Evolutionary conservation across 257 asterid genomes (phyloP), one percentile per base, ranked within the genome.

Genomic region (Plectranthus barbatus): DNA sequence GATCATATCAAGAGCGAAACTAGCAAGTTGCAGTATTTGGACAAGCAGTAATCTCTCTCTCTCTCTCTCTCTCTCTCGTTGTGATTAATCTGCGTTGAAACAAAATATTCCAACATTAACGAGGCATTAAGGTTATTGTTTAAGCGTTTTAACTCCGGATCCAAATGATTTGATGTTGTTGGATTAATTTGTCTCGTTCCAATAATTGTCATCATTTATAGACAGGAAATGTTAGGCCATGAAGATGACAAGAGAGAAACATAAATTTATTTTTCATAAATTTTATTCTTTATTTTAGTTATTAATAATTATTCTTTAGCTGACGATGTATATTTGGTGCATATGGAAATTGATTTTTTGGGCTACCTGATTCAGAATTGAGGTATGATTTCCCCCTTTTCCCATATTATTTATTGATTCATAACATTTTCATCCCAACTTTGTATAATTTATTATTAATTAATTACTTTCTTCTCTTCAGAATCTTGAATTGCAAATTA

Each of bases 401-500:
- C n/a, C n/a, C n/a, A n/a, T 5, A 0, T 13, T 51, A 23, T 37
- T 1, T 21, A 2, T 5, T 5, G n/a, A 5, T 41, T 6, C n/a
- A n/a, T n/a, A n/a, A n/a, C n/a, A n/a, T n/a, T n/a, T n/a, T n/a
- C n/a, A n/a, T n/a, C n/a, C n/a, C n/a, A n/a, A n/a, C n/a, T n/a
- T n/a, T n/a, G n/a, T n/a, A n/a, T n/a, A n/a, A n/a, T n/a, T n/a
- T n/a, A n/a, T n/a, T n/a, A 33, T 40, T 21, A 21, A 33, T 40
- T 21, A 21, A 1, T 9, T 7, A 7, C 12, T 48, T 26, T 26
- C n/a, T 5, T 17, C 33, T 51, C 3, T 29, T 19, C 63, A 84
- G 92, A 85, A 85, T 76, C 72, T 72, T 19, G 83, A 85, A 55
- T 56, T 80, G 56, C 84, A 80, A 72, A 76, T 74, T 13, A 80